A percentile compares a stretch with the other conserved stretches of the same genome.
phyloP scores from a whole-genome alignment of 345 rosid species.

The Limnanthes douglasii region DNA sequence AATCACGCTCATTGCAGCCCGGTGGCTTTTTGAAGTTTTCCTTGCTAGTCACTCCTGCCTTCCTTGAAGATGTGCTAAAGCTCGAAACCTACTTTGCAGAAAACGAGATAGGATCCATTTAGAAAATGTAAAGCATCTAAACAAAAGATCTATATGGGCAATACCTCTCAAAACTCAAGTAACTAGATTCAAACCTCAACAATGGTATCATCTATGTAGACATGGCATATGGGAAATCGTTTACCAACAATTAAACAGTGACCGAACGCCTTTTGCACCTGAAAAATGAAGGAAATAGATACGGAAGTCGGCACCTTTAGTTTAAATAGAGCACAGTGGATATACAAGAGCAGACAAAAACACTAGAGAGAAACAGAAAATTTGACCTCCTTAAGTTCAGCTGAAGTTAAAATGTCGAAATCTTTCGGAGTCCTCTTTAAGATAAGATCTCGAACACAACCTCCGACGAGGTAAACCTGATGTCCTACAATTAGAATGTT shows the following conservation, averaged over 20 bases:
- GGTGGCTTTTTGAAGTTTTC: slow-evolving; percentile 19
- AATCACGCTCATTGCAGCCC: slow-evolving; percentile 29
- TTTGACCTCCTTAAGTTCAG: slow-evolving; percentile 42
- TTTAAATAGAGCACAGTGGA: neutral
- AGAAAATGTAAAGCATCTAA: neutral
- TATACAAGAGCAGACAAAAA: neutral
- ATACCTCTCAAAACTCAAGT: neutral
- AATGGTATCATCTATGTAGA: slow-evolving; percentile 26
- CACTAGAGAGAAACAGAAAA: neutral
- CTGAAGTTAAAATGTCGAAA: slow-evolving; percentile 54
- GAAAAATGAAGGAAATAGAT: slow-evolving; percentile 4
- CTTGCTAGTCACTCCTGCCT: slow-evolving; percentile 9
- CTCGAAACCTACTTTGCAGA: slow-evolving; percentile 39
- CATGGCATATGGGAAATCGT: slow-evolving; percentile 65
- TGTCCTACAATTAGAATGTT: slow-evolving; percentile 26
- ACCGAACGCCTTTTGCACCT: slow-evolving; percentile 38
- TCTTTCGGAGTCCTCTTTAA: slow-evolving; percentile 52
- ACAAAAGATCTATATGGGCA: neutral
- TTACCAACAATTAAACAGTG: slow-evolving; percentile 44
- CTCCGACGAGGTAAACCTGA: slow-evolving; percentile 60
- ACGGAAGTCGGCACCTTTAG: neutral
- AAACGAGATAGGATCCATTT: no score
- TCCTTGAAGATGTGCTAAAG: slow-evolving; percentile 33
- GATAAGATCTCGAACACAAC: slow-evolving; percentile 70
- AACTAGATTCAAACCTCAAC: slow-evolving; percentile 28